Conservation (phyloP, 2,329 filamentous ascomycete genomes). For the Colletotrichum higginsianum region DNA sequence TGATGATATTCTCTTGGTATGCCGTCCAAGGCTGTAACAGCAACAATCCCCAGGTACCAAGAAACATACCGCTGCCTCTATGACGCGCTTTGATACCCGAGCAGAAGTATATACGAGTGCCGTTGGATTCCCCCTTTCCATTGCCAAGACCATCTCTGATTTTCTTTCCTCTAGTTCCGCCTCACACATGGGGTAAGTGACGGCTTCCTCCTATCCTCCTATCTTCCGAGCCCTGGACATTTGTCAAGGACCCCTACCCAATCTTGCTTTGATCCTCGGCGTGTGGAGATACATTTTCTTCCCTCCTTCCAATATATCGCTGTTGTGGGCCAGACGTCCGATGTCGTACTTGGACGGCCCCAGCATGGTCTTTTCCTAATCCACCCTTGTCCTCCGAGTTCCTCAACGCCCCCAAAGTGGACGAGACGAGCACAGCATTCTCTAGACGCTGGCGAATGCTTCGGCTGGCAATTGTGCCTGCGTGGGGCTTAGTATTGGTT, state of each 20-base stretch:
- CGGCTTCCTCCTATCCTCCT: constrained; percentile 16
- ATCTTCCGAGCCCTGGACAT: constrained; percentile 11
- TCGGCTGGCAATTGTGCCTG: constrained; percentile 64
- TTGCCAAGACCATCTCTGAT: constrained; percentile 21
- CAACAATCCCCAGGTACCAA: constrained; percentile 11
- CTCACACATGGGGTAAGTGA: constrained; percentile 17
- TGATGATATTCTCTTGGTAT: neutral
- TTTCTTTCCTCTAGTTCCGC: constrained; percentile 19
- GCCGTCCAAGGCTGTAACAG: neutral
- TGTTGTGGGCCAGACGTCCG: constrained; percentile 27
- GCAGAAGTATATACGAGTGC: constrained; percentile 23
- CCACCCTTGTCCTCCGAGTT: constrained; percentile 27
- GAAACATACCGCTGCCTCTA: constrained; percentile 24
- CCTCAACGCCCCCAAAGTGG: constrained; percentile 14
- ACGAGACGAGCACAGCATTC: constrained; percentile 38
- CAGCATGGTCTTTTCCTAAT: constrained; percentile 27
- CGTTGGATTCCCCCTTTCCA: constrained; percentile 6
- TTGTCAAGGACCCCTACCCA: constrained; percentile 24
- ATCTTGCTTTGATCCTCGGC: constrained; percentile 6
- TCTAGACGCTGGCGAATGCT: constrained; percentile 56
- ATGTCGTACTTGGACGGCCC: constrained; percentile 28
- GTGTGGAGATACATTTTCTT: constrained; percentile 13
- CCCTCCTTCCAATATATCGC: constrained; percentile 23
- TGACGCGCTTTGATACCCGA: constrained; percentile 12
- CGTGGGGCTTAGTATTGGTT: constrained; percentile 23